Conservation (phyloP, 129 eudicot genomes). For the Mikania micrantha region DNA sequence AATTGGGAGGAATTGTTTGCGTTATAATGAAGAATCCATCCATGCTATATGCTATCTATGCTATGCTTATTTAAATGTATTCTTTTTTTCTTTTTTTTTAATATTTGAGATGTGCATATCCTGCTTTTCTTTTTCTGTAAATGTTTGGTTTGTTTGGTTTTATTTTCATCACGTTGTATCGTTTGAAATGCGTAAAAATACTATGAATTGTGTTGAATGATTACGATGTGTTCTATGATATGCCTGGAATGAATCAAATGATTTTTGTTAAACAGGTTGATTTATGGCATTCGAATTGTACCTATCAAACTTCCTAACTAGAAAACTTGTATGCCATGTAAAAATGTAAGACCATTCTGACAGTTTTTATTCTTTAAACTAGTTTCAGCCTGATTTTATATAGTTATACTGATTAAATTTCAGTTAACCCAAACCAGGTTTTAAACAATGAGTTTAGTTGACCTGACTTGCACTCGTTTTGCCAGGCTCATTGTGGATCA, state of each 20-base stretch:
- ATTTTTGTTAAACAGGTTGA: too few species aligned
- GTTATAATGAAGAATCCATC: conserved; percentile 14
- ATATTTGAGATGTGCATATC: conserved; percentile 48
- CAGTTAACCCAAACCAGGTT: too few species aligned
- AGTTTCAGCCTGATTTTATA: too few species aligned
- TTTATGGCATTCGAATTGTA: too few species aligned
- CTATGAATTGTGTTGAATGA: background rate
- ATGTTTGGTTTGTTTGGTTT: conserved; percentile 25
- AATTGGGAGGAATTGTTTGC: conserved; percentile 14
- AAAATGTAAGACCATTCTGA: too few species aligned
- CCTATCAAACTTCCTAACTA: too few species aligned
- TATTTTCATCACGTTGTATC: conserved; percentile 6
- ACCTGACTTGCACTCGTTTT: background rate
- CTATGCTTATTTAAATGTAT: background rate
- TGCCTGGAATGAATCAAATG: too few species aligned
- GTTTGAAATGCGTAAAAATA: background rate
- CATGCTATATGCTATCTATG: background rate
- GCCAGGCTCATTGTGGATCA: background rate
- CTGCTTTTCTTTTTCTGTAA: conserved; percentile 24
- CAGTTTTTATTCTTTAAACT: too few species aligned
- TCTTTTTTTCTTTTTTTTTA: too few species aligned
- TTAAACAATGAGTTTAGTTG: too few species aligned
- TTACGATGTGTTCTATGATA: background rate
- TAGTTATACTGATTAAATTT: too few species aligned
- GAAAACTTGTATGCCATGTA: too few species aligned